Evolutionary conservation across 768 basidiomycete species (phyloP).

Genomic region (Pleurotus platypus): DNA sequence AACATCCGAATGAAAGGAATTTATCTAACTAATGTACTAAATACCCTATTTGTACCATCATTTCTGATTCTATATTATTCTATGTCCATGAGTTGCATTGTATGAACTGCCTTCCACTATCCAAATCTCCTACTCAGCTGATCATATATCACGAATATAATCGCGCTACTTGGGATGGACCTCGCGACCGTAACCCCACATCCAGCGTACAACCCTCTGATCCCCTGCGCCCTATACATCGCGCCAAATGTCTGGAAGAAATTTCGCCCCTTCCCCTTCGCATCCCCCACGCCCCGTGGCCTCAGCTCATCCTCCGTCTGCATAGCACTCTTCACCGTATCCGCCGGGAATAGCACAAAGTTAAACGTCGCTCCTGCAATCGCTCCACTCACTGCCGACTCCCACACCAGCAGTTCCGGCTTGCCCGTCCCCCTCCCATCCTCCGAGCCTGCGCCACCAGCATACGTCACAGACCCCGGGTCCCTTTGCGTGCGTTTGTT

Average conservation of each 20-base stretch:
- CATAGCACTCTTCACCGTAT: constrained; percentile 86
- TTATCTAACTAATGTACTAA: no score
- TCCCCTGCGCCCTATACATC: constrained; percentile 72
- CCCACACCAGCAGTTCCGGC: constrained; percentile 51
- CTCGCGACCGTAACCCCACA: constrained; percentile 85
- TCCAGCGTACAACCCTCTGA: constrained; percentile 81
- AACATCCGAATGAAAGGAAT: no score
- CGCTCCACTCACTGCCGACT: constrained; percentile 78
- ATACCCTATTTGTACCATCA: no score
- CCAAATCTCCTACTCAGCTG: constrained; percentile 47
- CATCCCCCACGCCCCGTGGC: constrained; percentile 21
- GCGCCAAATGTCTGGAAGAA: constrained; percentile 59
- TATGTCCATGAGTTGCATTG: no score
- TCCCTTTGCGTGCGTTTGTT: constrained; percentile 31
- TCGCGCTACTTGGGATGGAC: constrained; percentile 80
- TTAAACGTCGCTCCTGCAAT: constrained; percentile 78
- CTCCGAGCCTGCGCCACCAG: no score
- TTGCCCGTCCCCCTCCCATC: constrained; percentile 6
- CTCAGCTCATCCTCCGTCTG: constrained; percentile 86
- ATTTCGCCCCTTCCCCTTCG: constrained; percentile 28
- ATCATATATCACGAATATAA: constrained; percentile 90
- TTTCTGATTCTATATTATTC: no score
- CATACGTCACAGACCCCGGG: constrained; percentile 12
- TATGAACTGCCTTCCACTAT: constrained; percentile 14
- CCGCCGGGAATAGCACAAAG: constrained; percentile 83